Conservation (phyloP, 352 stramenopile species). For the Phytopythium litorale region DNA sequence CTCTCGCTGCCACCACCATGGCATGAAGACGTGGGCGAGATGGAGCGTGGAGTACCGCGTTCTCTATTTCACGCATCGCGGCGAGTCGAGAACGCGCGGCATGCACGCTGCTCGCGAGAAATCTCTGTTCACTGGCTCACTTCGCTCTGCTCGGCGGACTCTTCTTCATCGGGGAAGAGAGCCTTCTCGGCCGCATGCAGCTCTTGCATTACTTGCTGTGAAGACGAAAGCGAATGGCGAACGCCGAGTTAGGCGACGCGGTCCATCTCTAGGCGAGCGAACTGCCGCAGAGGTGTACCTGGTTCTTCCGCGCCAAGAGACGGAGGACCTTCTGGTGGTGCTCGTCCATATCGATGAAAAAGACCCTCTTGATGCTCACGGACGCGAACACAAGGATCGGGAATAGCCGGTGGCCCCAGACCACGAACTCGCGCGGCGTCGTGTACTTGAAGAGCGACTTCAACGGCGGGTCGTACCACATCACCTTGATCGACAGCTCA, state of each 20-base stretch:
- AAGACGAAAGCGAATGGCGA: background rate
- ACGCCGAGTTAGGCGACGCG: background rate
- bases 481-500: constrained; percentile 48
- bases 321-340: constrained; percentile 40
- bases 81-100: too few species aligned
- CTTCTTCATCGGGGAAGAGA: constrained; percentile 15
- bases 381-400: constrained; percentile 39
- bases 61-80: too few species aligned
- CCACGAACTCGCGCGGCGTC: constrained; percentile 55
- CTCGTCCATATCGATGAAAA: constrained; percentile 59
- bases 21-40: too few species aligned
- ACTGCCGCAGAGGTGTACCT: constrained; percentile 17
- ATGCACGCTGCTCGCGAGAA: too few species aligned
- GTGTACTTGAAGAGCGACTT: constrained; percentile 35
- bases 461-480: constrained; percentile 53
- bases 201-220: constrained; percentile 26
- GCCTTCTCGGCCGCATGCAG: constrained; percentile 17
- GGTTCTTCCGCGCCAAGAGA: constrained; percentile 52
- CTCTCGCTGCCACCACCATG: too few species aligned
- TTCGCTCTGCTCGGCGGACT: constrained; percentile 7
- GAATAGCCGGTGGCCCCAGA: constrained; percentile 54
- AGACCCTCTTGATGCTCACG: constrained; percentile 45
- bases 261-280: too few species aligned
- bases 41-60: too few species aligned
- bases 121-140: constrained; percentile 5